These are phyloP conservation scores for Ascochyta viciae-villosae DNA, from an alignment of 2,329 filamentous ascomycete genomes.

Conservation along the genomic window DNA sequence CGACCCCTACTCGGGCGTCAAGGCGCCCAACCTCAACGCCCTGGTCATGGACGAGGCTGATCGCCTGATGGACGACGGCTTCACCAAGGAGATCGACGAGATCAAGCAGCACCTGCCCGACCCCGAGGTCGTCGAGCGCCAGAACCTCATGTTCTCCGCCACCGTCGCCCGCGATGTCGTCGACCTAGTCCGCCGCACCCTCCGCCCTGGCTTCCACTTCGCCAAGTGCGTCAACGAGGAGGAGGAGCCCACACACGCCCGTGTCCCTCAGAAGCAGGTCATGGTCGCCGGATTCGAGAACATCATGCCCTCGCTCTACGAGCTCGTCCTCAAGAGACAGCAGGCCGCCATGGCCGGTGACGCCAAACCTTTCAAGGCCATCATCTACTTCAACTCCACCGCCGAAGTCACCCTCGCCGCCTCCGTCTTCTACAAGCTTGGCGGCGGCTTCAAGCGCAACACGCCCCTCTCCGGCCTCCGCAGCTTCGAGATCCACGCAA, in stretches of 20 bases:
- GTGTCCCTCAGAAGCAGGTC: conserved; percentile 81
- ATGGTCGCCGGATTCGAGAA: conserved; percentile 75
- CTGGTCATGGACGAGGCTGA: conserved; percentile 73
- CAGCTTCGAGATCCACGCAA: conserved; percentile 76
- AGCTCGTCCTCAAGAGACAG: conserved; percentile 72
- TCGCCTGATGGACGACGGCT: conserved; percentile 68
- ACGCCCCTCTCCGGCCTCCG: conserved; percentile 43
- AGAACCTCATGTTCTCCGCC: conserved; percentile 94
- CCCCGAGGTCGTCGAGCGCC: conserved; percentile 69
- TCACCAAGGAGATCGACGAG: conserved; percentile 57
- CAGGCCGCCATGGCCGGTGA: conserved; percentile 52
- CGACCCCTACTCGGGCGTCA: conserved; percentile 68
- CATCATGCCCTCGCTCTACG: conserved; percentile 75
- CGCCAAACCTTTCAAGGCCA: conserved; percentile 84
- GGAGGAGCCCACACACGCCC: conserved; percentile 83
- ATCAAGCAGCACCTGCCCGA: conserved; percentile 66
- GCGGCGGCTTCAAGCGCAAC: conserved; percentile 44
- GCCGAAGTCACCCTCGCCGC: conserved; percentile 71
- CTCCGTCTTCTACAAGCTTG: conserved; percentile 63
- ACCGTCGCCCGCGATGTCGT: conserved; percentile 88
- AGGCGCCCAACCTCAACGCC: conserved; percentile 66
- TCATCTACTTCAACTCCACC: conserved; percentile 87
- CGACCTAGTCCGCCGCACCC: conserved; percentile 75
- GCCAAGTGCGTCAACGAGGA: conserved; percentile 85
- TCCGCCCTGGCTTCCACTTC: conserved; percentile 86